Evolutionary conservation across 345 rosid species (phyloP), one percentile per base, ranked within the genome.

Genomic region (Garcia nutans): DNA sequence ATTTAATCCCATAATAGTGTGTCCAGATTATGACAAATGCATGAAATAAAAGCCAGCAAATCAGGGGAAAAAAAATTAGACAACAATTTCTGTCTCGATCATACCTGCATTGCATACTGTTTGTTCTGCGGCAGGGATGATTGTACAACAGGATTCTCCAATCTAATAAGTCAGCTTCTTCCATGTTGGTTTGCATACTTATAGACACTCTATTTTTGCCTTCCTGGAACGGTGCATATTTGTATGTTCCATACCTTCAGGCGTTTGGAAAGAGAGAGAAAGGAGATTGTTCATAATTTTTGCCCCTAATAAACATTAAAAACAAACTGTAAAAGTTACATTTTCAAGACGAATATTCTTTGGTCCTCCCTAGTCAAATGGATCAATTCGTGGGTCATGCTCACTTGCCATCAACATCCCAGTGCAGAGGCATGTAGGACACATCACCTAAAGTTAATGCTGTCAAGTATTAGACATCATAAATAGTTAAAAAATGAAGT

Each of bases 361-460:
- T 19, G 9, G 47, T 55, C 83, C 59, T 76, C 59, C 63, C 68
- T 79, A 90, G 80, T 92, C 92, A 22, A 92, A 92, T 70, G 97
- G 93, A 71, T 92, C 92, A 54, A 92, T 86, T 33, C 97, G 86
- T 0, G 89, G 95, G 82, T 92, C 95, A 58, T 92, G 93, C 76
- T 92, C 97, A 11, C 95, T 89, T 69, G 95, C 97, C 78, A 90
- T 90, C 77, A 88, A 56, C 93, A 88, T 89, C 74, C 97, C 95
- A 0, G 97, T 92, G 81, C 97, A 92, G 49, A 92, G 88, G 85
- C 97, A 92, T n/a, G 95, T 90, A 23, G 97, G 95, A 79, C 95
- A 92, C 97, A 92, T 92, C 69, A 90, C 97, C 97, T 90, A 81
- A 37, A 42, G 62, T 64, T 70, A 42, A 59, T 62, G 78, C 26